A percentile compares a stretch with the other conserved stretches of the same genome.
Conservation (phyloP, 768 basidiomycete genomes). For the Tulasnella sp. region DNA sequence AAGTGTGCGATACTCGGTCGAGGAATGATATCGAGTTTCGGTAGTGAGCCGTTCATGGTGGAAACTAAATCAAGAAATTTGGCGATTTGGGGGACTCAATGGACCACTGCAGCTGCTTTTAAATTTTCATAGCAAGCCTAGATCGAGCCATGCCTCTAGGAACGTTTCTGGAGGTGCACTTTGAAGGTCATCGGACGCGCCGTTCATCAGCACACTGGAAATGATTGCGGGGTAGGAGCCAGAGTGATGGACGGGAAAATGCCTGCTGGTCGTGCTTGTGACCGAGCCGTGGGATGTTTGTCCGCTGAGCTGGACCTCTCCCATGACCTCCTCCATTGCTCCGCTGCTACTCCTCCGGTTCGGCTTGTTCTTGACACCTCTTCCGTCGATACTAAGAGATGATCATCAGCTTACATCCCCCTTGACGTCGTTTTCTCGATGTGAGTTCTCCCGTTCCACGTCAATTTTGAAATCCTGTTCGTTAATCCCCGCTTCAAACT, state of each 20-base stretch:
- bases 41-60: background rate
- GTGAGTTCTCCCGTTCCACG: constrained; percentile 36
- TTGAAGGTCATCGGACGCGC: background rate
- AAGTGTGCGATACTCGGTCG: background rate
- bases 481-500: background rate
- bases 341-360: background rate
- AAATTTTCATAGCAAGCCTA: background rate
- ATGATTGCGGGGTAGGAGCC: background rate
- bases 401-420: constrained; percentile 75
- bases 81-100: background rate
- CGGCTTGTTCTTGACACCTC: constrained; percentile 26
- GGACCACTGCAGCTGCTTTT: background rate
- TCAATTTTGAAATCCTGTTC: background rate
- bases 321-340: background rate
- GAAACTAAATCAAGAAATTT: background rate
- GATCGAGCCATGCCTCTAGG: background rate
- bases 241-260: background rate
- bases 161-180: background rate
- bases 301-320: background rate
- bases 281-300: background rate
- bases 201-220: background rate
- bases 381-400: constrained; percentile 44
- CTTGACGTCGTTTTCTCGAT: constrained; percentile 61
- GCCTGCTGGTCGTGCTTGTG: background rate
- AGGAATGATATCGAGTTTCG: background rate